These are phyloP conservation scores for Cadophora sp. DNA, from an alignment of 2,329 filamentous ascomycete genomes.

Conservation along the genomic window DNA sequence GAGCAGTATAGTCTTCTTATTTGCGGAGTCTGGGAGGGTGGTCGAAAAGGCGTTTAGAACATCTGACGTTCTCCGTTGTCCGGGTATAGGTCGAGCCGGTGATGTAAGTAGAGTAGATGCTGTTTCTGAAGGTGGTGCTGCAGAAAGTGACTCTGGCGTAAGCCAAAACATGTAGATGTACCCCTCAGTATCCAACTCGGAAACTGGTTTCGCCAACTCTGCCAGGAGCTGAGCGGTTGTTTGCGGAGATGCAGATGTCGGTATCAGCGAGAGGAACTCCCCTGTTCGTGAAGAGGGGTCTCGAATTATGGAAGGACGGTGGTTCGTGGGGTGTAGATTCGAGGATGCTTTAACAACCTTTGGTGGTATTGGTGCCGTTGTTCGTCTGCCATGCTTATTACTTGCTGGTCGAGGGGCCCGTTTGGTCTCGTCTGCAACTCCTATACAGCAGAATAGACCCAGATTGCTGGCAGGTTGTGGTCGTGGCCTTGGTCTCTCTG, in stretches of 20 bases:
- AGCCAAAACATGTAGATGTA: conserved; percentile 99
- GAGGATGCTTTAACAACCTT: conserved; percentile 24
- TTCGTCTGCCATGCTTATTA: conserved; percentile 26
- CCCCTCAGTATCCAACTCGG: conserved; percentile 77
- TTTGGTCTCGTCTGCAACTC: conserved; percentile 36
- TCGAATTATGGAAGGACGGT: conserved; percentile 37
- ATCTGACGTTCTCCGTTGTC: conserved; percentile 58
- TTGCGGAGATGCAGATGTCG: conserved; percentile 67
- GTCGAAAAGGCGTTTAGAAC: conserved; percentile 59
- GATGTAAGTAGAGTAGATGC: conserved; percentile 65
- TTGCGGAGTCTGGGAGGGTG: conserved; percentile 40
- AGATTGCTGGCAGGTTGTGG: conserved; percentile 36
- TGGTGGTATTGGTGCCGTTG: conserved; percentile 28
- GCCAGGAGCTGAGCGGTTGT: conserved; percentile 74
- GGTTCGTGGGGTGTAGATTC: conserved; percentile 29
- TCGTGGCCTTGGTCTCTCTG: conserved; percentile 25
- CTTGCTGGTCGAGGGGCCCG: conserved; percentile 38
- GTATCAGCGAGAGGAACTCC: conserved; percentile 72
- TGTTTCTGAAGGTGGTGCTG: conserved; percentile 63
- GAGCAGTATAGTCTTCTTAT: conserved; percentile 67
- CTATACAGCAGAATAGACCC: conserved; percentile 43
- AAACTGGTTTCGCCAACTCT: conserved; percentile 79
- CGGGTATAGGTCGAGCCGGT: conserved; percentile 48
- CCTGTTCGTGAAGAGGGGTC: conserved; percentile 46
- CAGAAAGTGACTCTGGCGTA: conserved; percentile 67